phyloP scores from a whole-genome alignment of 345 rosid species.

The Iberis pinnata region DNA sequence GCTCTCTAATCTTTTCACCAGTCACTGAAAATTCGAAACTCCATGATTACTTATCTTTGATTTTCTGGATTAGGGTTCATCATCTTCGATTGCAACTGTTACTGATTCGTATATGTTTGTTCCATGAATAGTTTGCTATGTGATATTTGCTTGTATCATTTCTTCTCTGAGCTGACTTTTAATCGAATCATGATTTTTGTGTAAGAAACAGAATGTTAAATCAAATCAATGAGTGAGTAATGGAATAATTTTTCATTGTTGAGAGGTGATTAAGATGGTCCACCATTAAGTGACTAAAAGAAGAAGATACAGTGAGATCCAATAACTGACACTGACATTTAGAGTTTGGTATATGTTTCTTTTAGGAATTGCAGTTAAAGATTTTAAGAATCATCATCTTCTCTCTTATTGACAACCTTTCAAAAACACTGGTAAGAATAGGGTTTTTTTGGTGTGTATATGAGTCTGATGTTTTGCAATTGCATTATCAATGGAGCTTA shows the following conservation, averaged over 20 bases:
- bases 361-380: not conserved
- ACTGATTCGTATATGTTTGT: not conserved
- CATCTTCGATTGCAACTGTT: too few species aligned
- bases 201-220: constrained; percentile 18
- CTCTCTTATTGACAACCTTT: constrained; percentile 4
- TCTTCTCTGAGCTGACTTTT: constrained; percentile 8
- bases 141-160: constrained; percentile 2
- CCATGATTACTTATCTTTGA: too few species aligned
- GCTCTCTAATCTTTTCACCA: too few species aligned
- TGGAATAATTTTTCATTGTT: constrained; percentile 12
- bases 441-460: constrained; percentile 20
- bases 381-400: not conserved
- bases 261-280: constrained; percentile 30
- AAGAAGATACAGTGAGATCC: constrained; percentile 28
- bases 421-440: constrained; percentile 18
- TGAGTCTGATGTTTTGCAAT: constrained; percentile 18
- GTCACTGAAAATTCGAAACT: too few species aligned
- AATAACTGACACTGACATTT: constrained; percentile 31
- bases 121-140: not conserved
- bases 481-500: constrained; percentile 25
- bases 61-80: not conserved
- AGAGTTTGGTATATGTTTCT: constrained; percentile 14
- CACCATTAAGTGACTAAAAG: constrained; percentile 31
- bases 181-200: constrained; percentile 18
- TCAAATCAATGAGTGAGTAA: constrained; percentile 19